Conservation (phyloP, 148 eudicot genomes). For the Vaccinium corymbosum region DNA sequence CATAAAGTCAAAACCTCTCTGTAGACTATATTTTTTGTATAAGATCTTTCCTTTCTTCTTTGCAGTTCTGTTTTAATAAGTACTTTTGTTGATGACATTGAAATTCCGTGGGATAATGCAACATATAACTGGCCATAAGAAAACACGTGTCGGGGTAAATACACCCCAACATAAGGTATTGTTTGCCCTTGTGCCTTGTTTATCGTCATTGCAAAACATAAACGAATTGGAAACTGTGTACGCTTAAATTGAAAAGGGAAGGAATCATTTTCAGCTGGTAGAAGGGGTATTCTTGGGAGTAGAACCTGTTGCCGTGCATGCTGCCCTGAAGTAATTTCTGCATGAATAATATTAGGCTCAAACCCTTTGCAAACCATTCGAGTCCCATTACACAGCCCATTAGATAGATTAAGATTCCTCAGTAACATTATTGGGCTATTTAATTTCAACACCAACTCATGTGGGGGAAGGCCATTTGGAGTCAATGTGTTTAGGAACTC, state of each 20-base stretch:
- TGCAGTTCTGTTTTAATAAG: too few species aligned
- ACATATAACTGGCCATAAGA: not conserved
- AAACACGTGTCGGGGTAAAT: not conserved
- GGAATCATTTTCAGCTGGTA: not conserved
- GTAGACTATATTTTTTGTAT: too few species aligned
- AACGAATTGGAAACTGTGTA: not conserved
- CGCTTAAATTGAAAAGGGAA: not conserved
- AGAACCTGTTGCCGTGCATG: not conserved
- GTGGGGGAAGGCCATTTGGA: too few species aligned
- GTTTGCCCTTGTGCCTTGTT: not conserved
- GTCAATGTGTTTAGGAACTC: not conserved
- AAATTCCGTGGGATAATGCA: not conserved
- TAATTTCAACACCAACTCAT: too few species aligned
- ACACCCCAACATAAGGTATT: not conserved
- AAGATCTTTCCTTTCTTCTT: too few species aligned
- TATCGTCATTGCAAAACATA: not conserved
- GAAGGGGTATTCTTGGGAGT: not conserved
- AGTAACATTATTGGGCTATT: too few species aligned
- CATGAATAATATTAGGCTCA: not conserved
- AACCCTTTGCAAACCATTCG: not conserved
- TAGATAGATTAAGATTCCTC: too few species aligned
- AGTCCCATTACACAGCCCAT: not conserved
- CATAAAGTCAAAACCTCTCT: too few species aligned
- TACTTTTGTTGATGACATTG: too few species aligned
- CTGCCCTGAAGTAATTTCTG: not conserved